Percentiles rank a stretch among this genome's conserved stretches.
Evolutionary conservation across 2,329 filamentous ascomycete genomes (phyloP).

Genomic region (Tolypocladium nubicola): DNA sequence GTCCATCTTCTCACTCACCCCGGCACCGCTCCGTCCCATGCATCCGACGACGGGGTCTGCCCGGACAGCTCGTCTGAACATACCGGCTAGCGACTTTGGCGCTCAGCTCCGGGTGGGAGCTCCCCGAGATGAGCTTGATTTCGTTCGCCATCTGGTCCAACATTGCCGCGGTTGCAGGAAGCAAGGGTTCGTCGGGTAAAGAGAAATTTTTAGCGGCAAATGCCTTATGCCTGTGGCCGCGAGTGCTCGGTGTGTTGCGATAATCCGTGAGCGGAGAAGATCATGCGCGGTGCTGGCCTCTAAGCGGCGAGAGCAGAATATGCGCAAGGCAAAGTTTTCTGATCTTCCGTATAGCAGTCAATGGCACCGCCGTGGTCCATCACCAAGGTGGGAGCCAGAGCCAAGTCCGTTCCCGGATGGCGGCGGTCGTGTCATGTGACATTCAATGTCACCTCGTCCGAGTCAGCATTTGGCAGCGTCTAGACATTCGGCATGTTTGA

Average conservation of each 20-base stretch:
- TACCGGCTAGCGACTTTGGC: slow-evolving; percentile 34
- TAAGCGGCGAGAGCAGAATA: neutral
- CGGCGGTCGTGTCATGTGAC: slow-evolving; percentile 2
- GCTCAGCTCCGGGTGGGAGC: slow-evolving; percentile 37
- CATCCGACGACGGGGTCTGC: neutral
- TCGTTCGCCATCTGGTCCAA: slow-evolving; percentile 39
- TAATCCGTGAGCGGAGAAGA: neutral
- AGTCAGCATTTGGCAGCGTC: neutral
- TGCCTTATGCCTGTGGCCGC: neutral
- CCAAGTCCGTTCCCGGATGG: neutral
- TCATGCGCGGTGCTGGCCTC: neutral
- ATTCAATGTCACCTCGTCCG: neutral
- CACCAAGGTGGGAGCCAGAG: neutral
- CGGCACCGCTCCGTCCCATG: neutral
- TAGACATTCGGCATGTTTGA: neutral
- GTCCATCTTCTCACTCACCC: slow-evolving; percentile 1
- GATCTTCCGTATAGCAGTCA: neutral
- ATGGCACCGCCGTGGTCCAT: neutral
- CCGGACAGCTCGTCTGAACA: slow-evolving; percentile 7
- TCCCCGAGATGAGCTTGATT: slow-evolving; percentile 41
- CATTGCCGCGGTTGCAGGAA: slow-evolving; percentile 13
- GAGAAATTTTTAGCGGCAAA: slow-evolving; percentile 2
- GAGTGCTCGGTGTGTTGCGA: neutral
- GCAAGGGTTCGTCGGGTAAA: neutral
- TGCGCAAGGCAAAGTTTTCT: neutral